Base-by-base conservation (phyloP, 352 stramenopile genomes). In the Phytophthora tentaculata region DNA sequence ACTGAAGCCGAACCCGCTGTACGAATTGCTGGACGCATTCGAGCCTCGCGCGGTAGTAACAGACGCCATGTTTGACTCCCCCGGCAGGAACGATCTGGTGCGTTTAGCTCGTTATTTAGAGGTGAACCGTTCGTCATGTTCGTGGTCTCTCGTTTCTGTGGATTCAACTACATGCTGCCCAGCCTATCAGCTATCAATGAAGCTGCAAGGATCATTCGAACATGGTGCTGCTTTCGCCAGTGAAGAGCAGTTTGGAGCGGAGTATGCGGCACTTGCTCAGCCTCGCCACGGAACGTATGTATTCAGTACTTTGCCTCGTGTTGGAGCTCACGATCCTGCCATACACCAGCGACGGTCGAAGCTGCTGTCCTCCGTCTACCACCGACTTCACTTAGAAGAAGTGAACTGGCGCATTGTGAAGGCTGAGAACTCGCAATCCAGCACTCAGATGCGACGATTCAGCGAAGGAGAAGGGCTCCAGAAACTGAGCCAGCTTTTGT, bases 151-250 rank as follows among this genome's bases (percentile, higher is more conserved):
- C 17, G 20, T 94, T 14, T 76, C 83, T 0, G 79, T 91, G 39
- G 85, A 94, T 54, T 90, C 81, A 1, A 76, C 67, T 16, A 81
- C 74, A 6, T 90, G 71, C 22, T 69, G 82, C 14, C 81, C 85
- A 4, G 63, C 77, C 8, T 80, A 90, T 59, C 75, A 75, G 6
- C 56, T 77, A 22, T 83, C 78, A 0, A 68, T 70, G 29, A 64
- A 73, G 26, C 58, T 86, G 5, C 72, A 78, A 19, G 61, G 56
- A 8, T 85, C 79, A 23, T 57, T 92, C 5, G 64, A 78, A n/a
- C 14, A 19, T 71, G 56, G 67, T 29, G 69, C 60, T 66, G 20
- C 9, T 19, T 83, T 76, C 52, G 55, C 77, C 12, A 73, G 45
- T 57, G 80, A 88, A 74, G 61, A 77, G 39, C 70, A 79, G 4